Evolutionary conservation across 805 yeast species (phyloP), one percentile per base, ranked within the genome.

Genomic region (Saturnispora gosingensis): DNA sequence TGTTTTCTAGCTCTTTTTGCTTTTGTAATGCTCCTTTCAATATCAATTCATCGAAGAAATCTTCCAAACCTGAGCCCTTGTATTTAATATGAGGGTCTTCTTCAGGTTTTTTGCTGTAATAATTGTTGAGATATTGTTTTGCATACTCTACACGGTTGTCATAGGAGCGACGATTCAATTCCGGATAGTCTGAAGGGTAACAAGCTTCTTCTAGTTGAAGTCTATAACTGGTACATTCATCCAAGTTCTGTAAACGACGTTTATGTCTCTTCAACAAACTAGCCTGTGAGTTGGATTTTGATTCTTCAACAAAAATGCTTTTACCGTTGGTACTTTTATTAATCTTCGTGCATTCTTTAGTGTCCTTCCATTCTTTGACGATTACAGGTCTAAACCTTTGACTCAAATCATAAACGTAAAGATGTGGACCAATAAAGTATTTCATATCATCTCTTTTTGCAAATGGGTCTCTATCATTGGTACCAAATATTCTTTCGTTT

Each of bases 401-500:
- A 56, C 82, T 76, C 25, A 85, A 72, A 61, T 93, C 99, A 68
- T 84, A 91, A 38, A 88, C 83, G 57, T 84, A 82, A 27, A 88
- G 70, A 66, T 82, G 88, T 6, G 83, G 80, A 38, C 83, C 81
- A 48, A 81, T 82, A 66, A 93, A 87, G 64, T 86, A 86, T 61
- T 83, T 82, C 60, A 85, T 78, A 63, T 91, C 97, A 59, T 87
- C 96, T 52, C 96, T 73, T 57, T 77, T 81, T 2, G 95, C 93
- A 55, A 74, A 77, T 11, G 95, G 93, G 64, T 90, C 97, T 57
- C 96, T 78, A 65, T 90, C 97, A 36, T 84, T 77, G 0, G 96
- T 85, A 11, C 97, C 97, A 64, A 80, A 82, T 13, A 87, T 68
- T 61, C 87, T 87, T 63, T 93, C 99, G 61, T 88, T 89, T 56